A percentile compares a stretch with the other conserved stretches of the same genome.
Conservation (phyloP, 2,329 filamentous ascomycete species). For the Verticillium zaregamsianum region DNA sequence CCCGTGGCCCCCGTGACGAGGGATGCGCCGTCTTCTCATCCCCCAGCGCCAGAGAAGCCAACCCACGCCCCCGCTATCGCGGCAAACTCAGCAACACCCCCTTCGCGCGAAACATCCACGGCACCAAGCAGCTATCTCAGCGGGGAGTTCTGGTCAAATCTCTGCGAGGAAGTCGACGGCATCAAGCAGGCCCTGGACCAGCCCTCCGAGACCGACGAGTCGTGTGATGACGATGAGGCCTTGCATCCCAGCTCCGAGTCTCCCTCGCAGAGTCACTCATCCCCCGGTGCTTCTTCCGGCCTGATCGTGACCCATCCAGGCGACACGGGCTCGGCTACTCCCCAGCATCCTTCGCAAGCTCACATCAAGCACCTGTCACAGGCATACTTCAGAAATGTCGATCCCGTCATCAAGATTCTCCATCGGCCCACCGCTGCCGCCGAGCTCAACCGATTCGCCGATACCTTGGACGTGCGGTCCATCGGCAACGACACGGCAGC, state of each 20-base stretch:
- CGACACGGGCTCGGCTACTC: background rate
- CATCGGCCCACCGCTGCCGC: slow-evolving; percentile 34
- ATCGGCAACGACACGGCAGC: slow-evolving; percentile 23
- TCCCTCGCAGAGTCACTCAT: slow-evolving; percentile 12
- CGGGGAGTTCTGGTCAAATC: slow-evolving; percentile 38
- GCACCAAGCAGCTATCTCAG: slow-evolving; percentile 30
- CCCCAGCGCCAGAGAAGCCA: background rate
- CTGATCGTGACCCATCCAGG: slow-evolving; percentile 8
- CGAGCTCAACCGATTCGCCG: slow-evolving; percentile 20
- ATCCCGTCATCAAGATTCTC: slow-evolving; percentile 39
- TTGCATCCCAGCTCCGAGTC: slow-evolving; percentile 22
- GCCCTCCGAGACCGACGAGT: slow-evolving; percentile 33
- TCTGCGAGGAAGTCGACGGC: slow-evolving; percentile 40
- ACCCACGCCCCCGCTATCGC: background rate
- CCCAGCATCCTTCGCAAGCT: slow-evolving; percentile 27
- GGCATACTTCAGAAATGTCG: slow-evolving; percentile 35
- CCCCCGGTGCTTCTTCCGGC: slow-evolving; percentile 19
- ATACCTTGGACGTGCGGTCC: slow-evolving; percentile 13
- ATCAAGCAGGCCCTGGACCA: slow-evolving; percentile 39
- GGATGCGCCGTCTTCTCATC: background rate
- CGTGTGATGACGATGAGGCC: slow-evolving; percentile 23
- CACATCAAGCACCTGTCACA: slow-evolving; percentile 31
- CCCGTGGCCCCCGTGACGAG: background rate
- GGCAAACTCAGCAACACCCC: background rate
- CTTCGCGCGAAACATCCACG: background rate